phyloP scores from a whole-genome alignment of 106 monocot species.

The Allium cepa region DNA sequence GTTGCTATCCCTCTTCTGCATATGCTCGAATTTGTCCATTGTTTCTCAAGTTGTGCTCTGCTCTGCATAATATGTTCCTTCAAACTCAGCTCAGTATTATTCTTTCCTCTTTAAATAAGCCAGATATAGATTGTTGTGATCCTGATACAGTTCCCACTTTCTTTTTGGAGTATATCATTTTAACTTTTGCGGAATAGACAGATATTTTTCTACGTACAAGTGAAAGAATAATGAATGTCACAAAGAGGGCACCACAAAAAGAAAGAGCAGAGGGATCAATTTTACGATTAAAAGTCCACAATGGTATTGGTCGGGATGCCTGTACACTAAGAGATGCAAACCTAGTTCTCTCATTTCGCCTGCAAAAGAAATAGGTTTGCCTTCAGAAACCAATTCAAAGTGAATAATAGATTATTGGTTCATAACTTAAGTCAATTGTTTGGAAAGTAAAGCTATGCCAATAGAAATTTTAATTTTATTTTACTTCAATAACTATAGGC shows the following conservation, averaged over 20 bases:
- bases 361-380: slow-evolving; percentile 5
- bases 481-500: background rate
- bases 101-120: too few relatives aligned
- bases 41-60: too few relatives aligned
- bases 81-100: too few relatives aligned
- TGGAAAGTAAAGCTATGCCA: background rate
- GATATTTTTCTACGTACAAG: slow-evolving; percentile 1
- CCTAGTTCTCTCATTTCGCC: slow-evolving; percentile 8
- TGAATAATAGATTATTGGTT: background rate
- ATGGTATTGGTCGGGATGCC: slow-evolving; percentile 6
- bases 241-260: background rate
- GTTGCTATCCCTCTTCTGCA: too few relatives aligned
- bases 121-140: too few relatives aligned
- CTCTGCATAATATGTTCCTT: too few relatives aligned
- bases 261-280: background rate
- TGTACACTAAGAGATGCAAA: slow-evolving; percentile 34
- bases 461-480: too few relatives aligned
- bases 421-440: background rate
- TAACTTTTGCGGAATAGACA: too few relatives aligned
- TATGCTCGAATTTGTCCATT: too few relatives aligned
- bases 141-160: too few relatives aligned
- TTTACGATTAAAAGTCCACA: slow-evolving; percentile 3
- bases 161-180: too few relatives aligned
- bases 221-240: slow-evolving; percentile 3
- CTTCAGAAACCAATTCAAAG: background rate